Percentiles rank a stretch among this genome's conserved stretches.
These are phyloP conservation scores for Gastrodia elata DNA, from an alignment of 106 monocot genomes.

Conservation along the genomic window DNA sequence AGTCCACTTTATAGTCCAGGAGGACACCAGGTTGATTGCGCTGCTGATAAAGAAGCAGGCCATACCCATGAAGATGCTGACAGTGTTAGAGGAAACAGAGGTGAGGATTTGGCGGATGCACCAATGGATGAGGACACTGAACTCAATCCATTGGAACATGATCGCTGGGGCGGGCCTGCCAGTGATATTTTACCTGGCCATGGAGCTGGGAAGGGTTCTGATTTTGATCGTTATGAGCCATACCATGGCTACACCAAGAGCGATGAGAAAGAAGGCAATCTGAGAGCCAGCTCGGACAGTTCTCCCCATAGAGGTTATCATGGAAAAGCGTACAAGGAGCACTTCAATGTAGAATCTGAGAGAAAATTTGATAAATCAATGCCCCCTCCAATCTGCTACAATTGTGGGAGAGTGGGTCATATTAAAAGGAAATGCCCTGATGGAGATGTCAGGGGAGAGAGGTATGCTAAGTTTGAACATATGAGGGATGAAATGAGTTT, in stretches of 20 bases:
- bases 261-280: slow-evolving; percentile 20
- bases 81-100: slow-evolving; percentile 18
- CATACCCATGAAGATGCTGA: slow-evolving; percentile 11
- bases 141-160: slow-evolving; percentile 25
- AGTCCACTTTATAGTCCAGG: slow-evolving; percentile 10
- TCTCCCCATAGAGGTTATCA: slow-evolving; percentile 14
- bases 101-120: slow-evolving; percentile 10
- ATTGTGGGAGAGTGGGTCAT: slow-evolving; percentile 50
- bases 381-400: slow-evolving; percentile 31
- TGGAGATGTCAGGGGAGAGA: slow-evolving; percentile 19
- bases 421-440: slow-evolving; percentile 35
- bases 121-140: slow-evolving; percentile 11
- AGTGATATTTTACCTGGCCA: slow-evolving; percentile 5
- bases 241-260: slow-evolving; percentile 29
- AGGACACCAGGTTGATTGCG: slow-evolving; percentile 8
- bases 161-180: slow-evolving; percentile 36
- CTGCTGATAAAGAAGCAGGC: slow-evolving; percentile 15
- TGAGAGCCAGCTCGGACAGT: slow-evolving; percentile 14
- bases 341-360: slow-evolving; percentile 9
- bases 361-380: slow-evolving; percentile 19
- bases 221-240: slow-evolving; percentile 63
- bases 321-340: slow-evolving; percentile 19
- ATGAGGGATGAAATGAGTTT: slow-evolving; percentile 23
- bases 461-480: slow-evolving; percentile 18
- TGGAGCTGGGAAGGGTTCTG: slow-evolving; percentile 14